Evolutionary conservation across 768 basidiomycete species (phyloP), one percentile per base, ranked within the genome.

Genomic region (Harrya chromipes): DNA sequence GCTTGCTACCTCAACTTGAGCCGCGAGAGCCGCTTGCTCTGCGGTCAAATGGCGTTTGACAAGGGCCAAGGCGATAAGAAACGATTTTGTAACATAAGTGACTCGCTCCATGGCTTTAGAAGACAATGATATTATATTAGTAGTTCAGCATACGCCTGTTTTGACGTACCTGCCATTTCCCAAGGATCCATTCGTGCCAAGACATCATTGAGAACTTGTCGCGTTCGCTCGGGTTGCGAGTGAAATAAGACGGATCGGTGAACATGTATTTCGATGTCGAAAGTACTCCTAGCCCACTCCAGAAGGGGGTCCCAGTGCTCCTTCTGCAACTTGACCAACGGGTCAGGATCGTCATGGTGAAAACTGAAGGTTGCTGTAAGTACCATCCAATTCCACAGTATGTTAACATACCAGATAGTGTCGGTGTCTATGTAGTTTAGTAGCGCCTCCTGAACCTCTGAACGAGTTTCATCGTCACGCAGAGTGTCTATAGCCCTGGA

Each of bases 371-470:
- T 29, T 4, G 10, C 9, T 24, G 14, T 54, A 43, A 47, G 41
- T 20, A 43, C 6, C 20, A 44, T 50, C 19, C 46, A 38, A 37
- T 45, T 19, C n/a, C 20, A 45, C 14, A 13, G 17, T 12, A 35
- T 21, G 19, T 19, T 13, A 47, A 62, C 73, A 47, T 52, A 90
- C 92, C 90, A 93, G 52, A 97, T 80, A 1, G 97, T 93, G 66
- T 99, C 97, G 2, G 95, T 97, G 62, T 97, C 90, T 26, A 98
- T 72, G 69, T 97, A 98, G 49, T 82, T 80, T 37, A 97, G 69
- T 37, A 98, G 69, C 11, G 83, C 77, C 21, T 78, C 74, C 29
- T 81, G 78, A 17, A 94, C 87, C 48, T 88, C 78, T 14, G 65
- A 61, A 23, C 85, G 75, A 16, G 80, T 80, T 20, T 67, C 60